Percentiles rank a stretch among this genome's conserved stretches.
Evolutionary conservation across 2,329 filamentous ascomycete species (phyloP).

Genomic region (Gaeumannomyces tritici): DNA sequence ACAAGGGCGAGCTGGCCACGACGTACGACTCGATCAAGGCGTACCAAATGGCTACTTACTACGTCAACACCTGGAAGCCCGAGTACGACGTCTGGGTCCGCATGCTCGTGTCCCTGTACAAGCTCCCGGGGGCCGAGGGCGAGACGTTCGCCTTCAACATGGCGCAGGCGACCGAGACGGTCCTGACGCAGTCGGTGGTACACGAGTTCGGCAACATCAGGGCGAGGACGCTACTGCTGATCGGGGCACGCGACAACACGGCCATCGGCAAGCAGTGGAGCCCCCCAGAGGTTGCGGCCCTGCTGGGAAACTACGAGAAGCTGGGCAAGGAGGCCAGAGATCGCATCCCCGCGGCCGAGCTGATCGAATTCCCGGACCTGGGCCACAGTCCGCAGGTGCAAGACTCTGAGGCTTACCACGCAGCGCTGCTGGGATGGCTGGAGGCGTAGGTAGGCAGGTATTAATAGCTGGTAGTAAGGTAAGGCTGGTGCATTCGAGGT

Average conservation of each 20-base stretch:
- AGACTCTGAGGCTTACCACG: not conserved
- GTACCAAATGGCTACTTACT: slow-evolving; percentile 39
- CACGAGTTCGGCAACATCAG: slow-evolving; percentile 38
- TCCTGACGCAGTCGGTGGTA: slow-evolving; percentile 41
- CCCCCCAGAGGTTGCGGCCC: slow-evolving; percentile 28
- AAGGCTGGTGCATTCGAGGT: no score
- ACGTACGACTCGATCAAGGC: slow-evolving; percentile 32
- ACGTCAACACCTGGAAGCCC: slow-evolving; percentile 35
- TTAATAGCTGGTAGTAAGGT: no score
- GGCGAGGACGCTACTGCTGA: slow-evolving; percentile 35
- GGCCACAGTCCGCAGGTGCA: not conserved
- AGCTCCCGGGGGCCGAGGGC: slow-evolving; percentile 24
- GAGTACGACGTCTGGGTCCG: slow-evolving; percentile 44
- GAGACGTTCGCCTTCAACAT: slow-evolving; percentile 33
- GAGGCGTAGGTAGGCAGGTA: no score
- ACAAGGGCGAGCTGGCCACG: slow-evolving; percentile 25
- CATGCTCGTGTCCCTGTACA: slow-evolving; percentile 44
- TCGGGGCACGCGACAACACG: slow-evolving; percentile 42
- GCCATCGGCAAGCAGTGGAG: slow-evolving; percentile 45
- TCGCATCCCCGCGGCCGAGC: not conserved
- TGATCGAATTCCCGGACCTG: not conserved
- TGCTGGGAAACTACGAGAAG: slow-evolving; percentile 37
- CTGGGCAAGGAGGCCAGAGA: slow-evolving; percentile 32
- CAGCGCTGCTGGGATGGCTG: not conserved
- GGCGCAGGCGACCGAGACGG: slow-evolving; percentile 42